Conservation (phyloP, 2,329 filamentous ascomycete species). For the Paracorniculantispora psalliotae region DNA sequence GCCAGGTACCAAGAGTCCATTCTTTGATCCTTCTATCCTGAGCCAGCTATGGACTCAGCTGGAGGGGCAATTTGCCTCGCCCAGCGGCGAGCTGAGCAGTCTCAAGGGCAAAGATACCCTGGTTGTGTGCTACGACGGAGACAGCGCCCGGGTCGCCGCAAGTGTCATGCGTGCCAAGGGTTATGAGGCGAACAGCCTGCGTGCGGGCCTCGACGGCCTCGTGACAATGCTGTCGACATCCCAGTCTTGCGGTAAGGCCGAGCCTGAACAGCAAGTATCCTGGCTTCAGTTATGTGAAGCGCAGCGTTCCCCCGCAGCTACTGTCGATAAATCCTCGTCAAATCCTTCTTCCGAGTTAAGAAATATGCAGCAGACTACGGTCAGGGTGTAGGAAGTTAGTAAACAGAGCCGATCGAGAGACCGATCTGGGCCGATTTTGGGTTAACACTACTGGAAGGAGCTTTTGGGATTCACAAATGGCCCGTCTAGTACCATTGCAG, state of each 20-base stretch:
- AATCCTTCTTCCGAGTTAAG: not conserved
- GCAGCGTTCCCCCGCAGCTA: not conserved
- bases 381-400: not conserved
- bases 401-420: too few species aligned
- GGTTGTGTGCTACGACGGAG: conserved; percentile 49
- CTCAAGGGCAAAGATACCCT: conserved; percentile 34
- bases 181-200: conserved; percentile 40
- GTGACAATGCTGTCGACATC: not conserved
- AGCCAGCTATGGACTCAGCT: conserved; percentile 43
- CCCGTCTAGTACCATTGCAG: not conserved
- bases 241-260: not conserved
- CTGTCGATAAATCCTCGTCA: not conserved
- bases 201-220: conserved; percentile 31
- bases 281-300: conserved; percentile 8
- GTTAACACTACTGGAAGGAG: not conserved
- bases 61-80: conserved; percentile 35
- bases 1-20: conserved; percentile 36
- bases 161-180: conserved; percentile 49
- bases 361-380: not conserved
- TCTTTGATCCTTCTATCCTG: conserved; percentile 38
- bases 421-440: too few species aligned
- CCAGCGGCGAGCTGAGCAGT: conserved; percentile 18
- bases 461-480: not conserved
- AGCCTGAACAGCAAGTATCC: not conserved
- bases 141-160: conserved; percentile 48